phyloP scores from a whole-genome alignment of 169 alveolate genomes.

The Plasmodium blacklocki region DNA sequence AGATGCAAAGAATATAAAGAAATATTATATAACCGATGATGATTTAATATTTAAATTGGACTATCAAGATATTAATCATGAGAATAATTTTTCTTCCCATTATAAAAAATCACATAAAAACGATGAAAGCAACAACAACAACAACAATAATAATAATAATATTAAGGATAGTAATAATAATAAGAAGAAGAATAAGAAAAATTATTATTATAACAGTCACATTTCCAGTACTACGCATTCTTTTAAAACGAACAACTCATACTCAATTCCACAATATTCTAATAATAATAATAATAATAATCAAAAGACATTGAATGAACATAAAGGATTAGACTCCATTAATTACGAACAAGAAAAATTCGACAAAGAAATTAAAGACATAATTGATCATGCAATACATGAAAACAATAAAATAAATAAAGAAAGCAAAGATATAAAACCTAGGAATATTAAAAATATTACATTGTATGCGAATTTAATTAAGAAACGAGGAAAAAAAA shows the following conservation, averaged over 20 bases:
- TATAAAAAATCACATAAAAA: not conserved
- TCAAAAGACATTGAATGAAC: no score
- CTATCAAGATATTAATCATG: no score
- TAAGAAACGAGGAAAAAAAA: not conserved
- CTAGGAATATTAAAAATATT: slow-evolving; percentile 9
- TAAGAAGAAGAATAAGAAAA: not conserved
- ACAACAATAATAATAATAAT: not conserved
- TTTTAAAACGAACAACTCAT: no score
- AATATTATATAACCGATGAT: not conserved
- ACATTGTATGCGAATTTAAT: slow-evolving; percentile 9
- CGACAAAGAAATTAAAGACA: slow-evolving; percentile 56
- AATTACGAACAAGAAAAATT: not conserved
- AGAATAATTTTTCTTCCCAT: no score
- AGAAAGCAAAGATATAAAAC: not conserved
- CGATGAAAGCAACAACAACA: not conserved
- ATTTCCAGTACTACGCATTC: no score
- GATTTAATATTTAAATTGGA: not conserved
- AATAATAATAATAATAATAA: no score
- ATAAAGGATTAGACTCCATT: no score
- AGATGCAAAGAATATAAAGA: not conserved
- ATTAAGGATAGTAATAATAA: not conserved
- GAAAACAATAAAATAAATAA: slow-evolving; percentile 29
- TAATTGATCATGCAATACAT: slow-evolving; percentile 29
- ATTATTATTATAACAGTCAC: no score
- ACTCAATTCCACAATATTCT: no score